Evolutionary conservation across 768 basidiomycete species (phyloP).

Genomic region (Suillus brevipes): DNA sequence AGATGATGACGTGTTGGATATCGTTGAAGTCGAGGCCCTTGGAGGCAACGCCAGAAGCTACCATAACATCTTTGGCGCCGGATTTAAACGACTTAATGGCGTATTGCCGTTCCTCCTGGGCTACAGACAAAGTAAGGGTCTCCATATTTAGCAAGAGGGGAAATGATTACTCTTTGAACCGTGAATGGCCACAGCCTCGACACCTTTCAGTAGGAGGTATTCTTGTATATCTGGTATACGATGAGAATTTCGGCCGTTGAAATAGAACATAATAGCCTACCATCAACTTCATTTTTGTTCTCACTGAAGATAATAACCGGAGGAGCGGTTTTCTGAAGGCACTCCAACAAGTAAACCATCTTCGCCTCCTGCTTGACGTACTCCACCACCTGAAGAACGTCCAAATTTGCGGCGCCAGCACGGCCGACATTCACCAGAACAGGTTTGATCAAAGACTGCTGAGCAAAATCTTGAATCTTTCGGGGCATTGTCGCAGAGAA

Average conservation of each 20-base stretch:
- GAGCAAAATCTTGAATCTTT: conserved; percentile 98
- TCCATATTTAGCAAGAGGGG: conserved; percentile 3
- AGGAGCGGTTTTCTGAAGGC: conserved; percentile 96
- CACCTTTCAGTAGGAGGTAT: conserved; percentile 92
- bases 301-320: conserved; percentile 98
- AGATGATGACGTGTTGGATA: conserved; percentile 98
- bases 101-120: conserved; percentile 98
- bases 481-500: conserved; percentile 99
- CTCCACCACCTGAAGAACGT: conserved; percentile 95
- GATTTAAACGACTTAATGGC: conserved; percentile 98
- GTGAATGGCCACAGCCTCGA: conserved; percentile 98
- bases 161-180: conserved; percentile 80
- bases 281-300: conserved; percentile 99
- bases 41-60: conserved; percentile 95
- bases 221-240: conserved; percentile 88
- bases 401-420: conserved; percentile 95
- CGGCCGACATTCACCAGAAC: conserved; percentile 96
- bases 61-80: conserved; percentile 99
- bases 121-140: conserved; percentile 39
- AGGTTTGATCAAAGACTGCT: conserved; percentile 92
- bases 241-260: conserved; percentile 3
- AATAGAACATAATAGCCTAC: conserved; percentile 41
- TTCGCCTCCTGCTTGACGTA: conserved; percentile 99
- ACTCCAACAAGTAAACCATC: conserved; percentile 98
- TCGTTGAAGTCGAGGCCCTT: conserved; percentile 99